Evolutionary conservation across 139 green algal species (phyloP).

Genomic region (Chlamydomonas asymmetrica): DNA sequence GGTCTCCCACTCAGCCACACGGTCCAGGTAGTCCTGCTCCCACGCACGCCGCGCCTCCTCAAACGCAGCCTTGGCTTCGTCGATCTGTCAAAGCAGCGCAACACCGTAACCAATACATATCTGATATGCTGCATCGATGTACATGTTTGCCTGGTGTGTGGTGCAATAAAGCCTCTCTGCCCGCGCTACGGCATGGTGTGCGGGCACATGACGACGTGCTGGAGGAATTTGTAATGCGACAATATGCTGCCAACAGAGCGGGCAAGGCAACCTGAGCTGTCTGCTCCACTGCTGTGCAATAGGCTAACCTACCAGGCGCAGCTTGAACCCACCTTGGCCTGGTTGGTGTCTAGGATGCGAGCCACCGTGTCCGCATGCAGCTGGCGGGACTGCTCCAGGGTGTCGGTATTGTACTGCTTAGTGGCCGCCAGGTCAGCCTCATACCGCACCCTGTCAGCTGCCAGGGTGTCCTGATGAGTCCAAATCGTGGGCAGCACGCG

Average conservation of each 20-base stretch:
- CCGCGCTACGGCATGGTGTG: too few species aligned
- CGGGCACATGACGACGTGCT: too few species aligned
- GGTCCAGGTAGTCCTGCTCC: constrained; percentile 23
- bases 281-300: too few species aligned
- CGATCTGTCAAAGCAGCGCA: constrained; percentile 13
- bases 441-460: constrained; percentile 5
- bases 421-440: constrained; percentile 7
- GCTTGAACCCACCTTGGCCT: constrained; percentile 27
- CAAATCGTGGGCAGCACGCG: constrained; percentile 23
- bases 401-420: constrained; percentile 10
- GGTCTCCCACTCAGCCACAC: not conserved
- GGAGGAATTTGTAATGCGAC: too few species aligned
- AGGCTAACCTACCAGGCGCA: not conserved
- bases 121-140: too few species aligned
- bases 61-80: constrained; percentile 17
- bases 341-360: constrained; percentile 22
- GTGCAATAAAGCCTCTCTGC: too few species aligned
- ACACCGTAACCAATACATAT: too few species aligned
- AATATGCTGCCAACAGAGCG: too few species aligned
- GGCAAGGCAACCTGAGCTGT: too few species aligned
- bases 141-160: too few species aligned
- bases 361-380: constrained; percentile 13
- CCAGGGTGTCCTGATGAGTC: constrained; percentile 4
- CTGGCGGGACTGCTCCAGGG: not conserved
- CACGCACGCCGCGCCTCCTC: constrained; percentile 25